Percentiles rank a stretch among this genome's conserved stretches.
Evolutionary conservation across 2,329 filamentous ascomycete genomes (phyloP).

Genomic region (Trichoderma guizhouense): DNA sequence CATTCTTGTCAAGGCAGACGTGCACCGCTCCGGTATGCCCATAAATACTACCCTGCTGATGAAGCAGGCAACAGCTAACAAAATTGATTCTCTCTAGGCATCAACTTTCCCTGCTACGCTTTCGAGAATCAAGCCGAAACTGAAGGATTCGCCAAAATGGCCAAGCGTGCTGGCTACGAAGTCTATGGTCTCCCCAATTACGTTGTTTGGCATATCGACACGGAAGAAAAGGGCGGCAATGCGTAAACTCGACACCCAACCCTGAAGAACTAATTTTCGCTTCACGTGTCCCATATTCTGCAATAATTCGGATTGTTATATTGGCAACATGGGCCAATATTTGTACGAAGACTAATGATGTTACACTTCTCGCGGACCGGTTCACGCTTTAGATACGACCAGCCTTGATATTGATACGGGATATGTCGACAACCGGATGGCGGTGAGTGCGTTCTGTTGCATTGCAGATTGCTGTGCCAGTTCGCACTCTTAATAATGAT

Average conservation of each 20-base stretch:
- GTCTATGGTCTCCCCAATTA: constrained; percentile 95
- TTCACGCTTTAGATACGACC: constrained; percentile 14
- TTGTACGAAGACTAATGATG: constrained; percentile 29
- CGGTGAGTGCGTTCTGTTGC: constrained; percentile 15
- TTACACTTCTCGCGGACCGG: constrained; percentile 18
- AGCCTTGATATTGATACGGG: constrained; percentile 17
- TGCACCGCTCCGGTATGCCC: constrained; percentile 79
- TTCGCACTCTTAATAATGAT: constrained; percentile 1
- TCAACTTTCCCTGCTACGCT: constrained; percentile 95
- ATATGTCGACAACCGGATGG: constrained; percentile 11
- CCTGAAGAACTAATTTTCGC: neutral
- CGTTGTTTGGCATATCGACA: constrained; percentile 98
- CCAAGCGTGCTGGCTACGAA: constrained; percentile 88
- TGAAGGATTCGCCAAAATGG: constrained; percentile 98
- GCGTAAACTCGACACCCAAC: constrained; percentile 33
- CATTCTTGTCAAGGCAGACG: constrained; percentile 95
- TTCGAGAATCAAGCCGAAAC: constrained; percentile 99
- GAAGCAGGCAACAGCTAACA: constrained; percentile 25
- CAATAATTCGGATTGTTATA: constrained; percentile 19
- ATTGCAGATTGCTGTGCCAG: constrained; percentile 11
- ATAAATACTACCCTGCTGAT: neutral
- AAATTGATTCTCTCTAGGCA: constrained; percentile 52
- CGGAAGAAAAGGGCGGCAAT: constrained; percentile 89
- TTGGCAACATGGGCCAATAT: constrained; percentile 21
- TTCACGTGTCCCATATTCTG: constrained; percentile 26